Conservation (phyloP, 192 early-diverging fungal genomes). For the Chytriomyces hyalinus region DNA sequence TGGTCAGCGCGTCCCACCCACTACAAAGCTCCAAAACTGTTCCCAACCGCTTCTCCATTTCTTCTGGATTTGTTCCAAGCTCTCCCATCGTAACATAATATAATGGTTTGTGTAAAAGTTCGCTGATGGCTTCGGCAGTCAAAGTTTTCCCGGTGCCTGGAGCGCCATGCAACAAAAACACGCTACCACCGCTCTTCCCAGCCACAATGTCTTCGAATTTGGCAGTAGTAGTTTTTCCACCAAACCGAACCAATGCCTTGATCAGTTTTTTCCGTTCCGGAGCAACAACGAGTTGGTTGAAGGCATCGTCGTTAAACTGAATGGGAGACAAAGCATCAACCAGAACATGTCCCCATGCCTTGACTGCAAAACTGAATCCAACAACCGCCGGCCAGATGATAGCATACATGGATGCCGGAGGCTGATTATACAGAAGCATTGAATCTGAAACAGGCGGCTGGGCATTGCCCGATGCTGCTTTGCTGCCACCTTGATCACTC, state of each 20-base stretch:
- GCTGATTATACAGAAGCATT: constrained; percentile 28
- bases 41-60: constrained; percentile 56
- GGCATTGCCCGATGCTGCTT: constrained; percentile 31
- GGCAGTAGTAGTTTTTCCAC: constrained; percentile 28
- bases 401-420: constrained; percentile 38
- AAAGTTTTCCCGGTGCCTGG: constrained; percentile 65
- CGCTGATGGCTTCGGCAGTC: constrained; percentile 66
- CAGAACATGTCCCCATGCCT: constrained; percentile 62
- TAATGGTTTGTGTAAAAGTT: constrained; percentile 57
- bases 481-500: neutral
- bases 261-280: constrained; percentile 55
- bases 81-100: constrained; percentile 69
- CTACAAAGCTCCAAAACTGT: constrained; percentile 59
- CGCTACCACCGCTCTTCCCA: constrained; percentile 59
- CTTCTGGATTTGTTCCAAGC: constrained; percentile 59
- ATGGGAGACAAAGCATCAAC: constrained; percentile 47
- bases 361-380: constrained; percentile 60
- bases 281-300: constrained; percentile 58
- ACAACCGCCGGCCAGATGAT: constrained; percentile 59
- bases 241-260: constrained; percentile 57
- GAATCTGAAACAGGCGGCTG: constrained; percentile 31
- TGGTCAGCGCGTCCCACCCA: constrained; percentile 59
- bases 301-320: constrained; percentile 56
- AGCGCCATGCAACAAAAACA: constrained; percentile 64
- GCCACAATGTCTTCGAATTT: constrained; percentile 58